A percentile compares a stretch with the other conserved stretches of the same genome.
Conservation (phyloP, 768 basidiomycete genomes). For the Leccinum incarnatum region DNA sequence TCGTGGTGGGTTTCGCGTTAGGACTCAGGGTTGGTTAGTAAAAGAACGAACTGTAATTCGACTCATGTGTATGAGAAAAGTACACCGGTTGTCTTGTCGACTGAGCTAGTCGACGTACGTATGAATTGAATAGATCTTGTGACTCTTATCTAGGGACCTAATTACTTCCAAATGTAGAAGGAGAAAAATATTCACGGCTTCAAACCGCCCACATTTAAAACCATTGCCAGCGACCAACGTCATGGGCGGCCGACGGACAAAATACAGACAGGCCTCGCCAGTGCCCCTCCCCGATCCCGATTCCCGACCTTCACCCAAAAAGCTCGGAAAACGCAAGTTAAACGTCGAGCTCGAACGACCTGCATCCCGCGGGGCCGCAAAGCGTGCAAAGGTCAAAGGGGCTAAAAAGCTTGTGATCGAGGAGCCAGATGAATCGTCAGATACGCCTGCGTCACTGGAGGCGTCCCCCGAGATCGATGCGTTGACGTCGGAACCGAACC, state of each 20-base stretch:
- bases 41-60: constrained; percentile 6
- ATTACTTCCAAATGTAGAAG: constrained; percentile 24
- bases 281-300: constrained; percentile 46
- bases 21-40: constrained; percentile 78
- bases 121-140: not conserved
- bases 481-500: constrained; percentile 14
- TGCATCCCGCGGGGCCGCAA: constrained; percentile 29
- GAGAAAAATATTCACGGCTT: constrained; percentile 15
- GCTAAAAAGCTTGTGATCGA: constrained; percentile 21
- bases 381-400: constrained; percentile 34
- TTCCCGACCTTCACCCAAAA: constrained; percentile 45
- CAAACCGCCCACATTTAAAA: not conserved
- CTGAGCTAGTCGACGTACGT: not conserved
- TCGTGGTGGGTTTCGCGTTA: constrained; percentile 77
- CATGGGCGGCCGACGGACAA: constrained; percentile 87
- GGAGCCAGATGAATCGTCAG: constrained; percentile 23
- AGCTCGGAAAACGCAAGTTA: constrained; percentile 74
- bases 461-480: constrained; percentile 43
- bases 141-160: not conserved
- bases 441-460: constrained; percentile 33
- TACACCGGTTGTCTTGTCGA: not conserved
- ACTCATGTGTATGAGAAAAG: not conserved
- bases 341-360: constrained; percentile 32
- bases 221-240: constrained; percentile 4
- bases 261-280: constrained; percentile 79